Conservation (phyloP, 2,329 filamentous ascomycete species). For the Diaporthe batatas region DNA sequence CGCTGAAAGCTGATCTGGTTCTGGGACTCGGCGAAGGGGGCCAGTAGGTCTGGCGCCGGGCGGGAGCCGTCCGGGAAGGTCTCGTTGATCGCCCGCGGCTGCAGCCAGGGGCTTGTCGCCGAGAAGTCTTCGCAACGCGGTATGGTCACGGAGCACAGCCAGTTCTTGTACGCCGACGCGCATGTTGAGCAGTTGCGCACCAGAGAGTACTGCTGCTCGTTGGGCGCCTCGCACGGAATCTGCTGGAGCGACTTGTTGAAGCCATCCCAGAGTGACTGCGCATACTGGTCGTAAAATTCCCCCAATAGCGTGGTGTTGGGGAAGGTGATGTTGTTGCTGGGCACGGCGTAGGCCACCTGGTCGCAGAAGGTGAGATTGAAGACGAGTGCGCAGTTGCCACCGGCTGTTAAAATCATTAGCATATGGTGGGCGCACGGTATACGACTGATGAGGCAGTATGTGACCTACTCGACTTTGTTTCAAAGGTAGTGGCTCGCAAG, state of each 20-base stretch:
- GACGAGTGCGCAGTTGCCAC: constrained; percentile 86
- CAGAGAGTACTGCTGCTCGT: constrained; percentile 84
- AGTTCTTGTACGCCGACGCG: constrained; percentile 85
- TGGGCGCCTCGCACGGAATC: constrained; percentile 83
- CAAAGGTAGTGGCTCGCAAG: constrained; percentile 79
- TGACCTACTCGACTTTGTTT: constrained; percentile 79
- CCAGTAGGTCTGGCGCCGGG: constrained; percentile 56
- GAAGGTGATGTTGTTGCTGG: constrained; percentile 77
- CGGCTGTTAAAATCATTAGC: constrained; percentile 53
- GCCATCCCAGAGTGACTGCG: constrained; percentile 76
- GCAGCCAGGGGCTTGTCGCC: constrained; percentile 64
- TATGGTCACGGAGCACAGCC: constrained; percentile 94
- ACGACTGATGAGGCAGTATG: constrained; percentile 6
- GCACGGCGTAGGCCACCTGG: constrained; percentile 91
- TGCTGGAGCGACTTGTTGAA: constrained; percentile 88
- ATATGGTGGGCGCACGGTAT: not conserved
- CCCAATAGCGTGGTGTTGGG: constrained; percentile 73
- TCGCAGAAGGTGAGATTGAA: constrained; percentile 91
- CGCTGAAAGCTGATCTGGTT: constrained; percentile 55
- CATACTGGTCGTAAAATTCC: constrained; percentile 82
- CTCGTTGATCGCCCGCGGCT: constrained; percentile 78
- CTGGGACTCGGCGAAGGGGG: constrained; percentile 42
- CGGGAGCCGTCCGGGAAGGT: constrained; percentile 77
- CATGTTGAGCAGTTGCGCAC: constrained; percentile 83
- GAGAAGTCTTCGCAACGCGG: constrained; percentile 91